phyloP scores from a whole-genome alignment of 2,329 filamentous ascomycete species.

The Monosporascus sp. region DNA sequence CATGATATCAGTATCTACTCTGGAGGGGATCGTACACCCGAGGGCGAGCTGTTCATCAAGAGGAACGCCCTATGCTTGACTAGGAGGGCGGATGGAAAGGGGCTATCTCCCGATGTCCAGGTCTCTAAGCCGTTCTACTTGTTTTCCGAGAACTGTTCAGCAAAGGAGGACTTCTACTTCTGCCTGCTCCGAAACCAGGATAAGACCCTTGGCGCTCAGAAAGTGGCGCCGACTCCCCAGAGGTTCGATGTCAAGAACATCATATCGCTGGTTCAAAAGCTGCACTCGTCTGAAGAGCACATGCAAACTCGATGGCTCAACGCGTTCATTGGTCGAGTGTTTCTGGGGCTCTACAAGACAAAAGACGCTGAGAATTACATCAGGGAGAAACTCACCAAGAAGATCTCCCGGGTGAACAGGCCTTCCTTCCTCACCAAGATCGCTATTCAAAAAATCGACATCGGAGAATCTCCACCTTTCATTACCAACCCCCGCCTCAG shows the following conservation, averaged over 20 bases:
- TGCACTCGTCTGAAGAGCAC: conserved; percentile 90
- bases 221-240: conserved; percentile 61
- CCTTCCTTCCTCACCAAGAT: conserved; percentile 86
- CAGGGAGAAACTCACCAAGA: conserved; percentile 84
- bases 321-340: conserved; percentile 80
- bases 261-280: conserved; percentile 78
- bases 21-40: conserved; percentile 70
- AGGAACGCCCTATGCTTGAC: conserved; percentile 80
- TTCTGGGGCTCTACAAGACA: conserved; percentile 83
- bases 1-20: conserved; percentile 82
- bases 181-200: conserved; percentile 82
- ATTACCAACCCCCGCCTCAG: conserved; percentile 84
- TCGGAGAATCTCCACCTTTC: conserved; percentile 80
- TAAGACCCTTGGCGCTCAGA: conserved; percentile 51
- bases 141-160: conserved; percentile 91
- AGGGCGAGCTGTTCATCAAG: conserved; percentile 95
- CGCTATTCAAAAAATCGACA: conserved; percentile 74
- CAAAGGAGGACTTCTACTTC: conserved; percentile 98
- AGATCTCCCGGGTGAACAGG: conserved; percentile 89
- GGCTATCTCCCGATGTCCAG: conserved; percentile 49
- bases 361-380: conserved; percentile 74
- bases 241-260: conserved; percentile 81
- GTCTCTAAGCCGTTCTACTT: conserved; percentile 81
- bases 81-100: conserved; percentile 53
- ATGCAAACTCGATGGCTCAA: conserved; percentile 91